Percentiles rank a stretch among this genome's conserved stretches.
phyloP scores from a whole-genome alignment of 1,284 basidiomycete genomes.

The Boletellus sp. region DNA sequence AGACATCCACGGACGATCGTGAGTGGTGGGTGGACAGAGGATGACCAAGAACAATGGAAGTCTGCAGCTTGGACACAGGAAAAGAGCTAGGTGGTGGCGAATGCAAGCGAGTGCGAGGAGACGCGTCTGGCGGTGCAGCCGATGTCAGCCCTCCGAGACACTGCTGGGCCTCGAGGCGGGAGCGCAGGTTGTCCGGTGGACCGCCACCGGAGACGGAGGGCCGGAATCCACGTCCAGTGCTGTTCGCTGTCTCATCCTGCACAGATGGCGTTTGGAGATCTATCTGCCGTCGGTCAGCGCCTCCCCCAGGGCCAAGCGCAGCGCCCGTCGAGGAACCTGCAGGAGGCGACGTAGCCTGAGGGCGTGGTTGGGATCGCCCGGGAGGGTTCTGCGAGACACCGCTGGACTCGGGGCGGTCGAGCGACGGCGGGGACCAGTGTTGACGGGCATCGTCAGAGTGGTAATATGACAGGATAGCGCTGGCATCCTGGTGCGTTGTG shows the following conservation, averaged over 20 bases:
- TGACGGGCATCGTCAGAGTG: slow-evolving; percentile 24
- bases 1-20: slow-evolving; percentile 47
- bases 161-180: slow-evolving; percentile 43
- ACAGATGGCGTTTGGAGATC: slow-evolving; percentile 27
- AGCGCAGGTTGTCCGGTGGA: slow-evolving; percentile 33
- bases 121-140: slow-evolving; percentile 64
- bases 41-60: slow-evolving; percentile 20
- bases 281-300: slow-evolving; percentile 60
- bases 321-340: slow-evolving; percentile 16
- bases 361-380: slow-evolving; percentile 15
- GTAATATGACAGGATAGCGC: slow-evolving; percentile 38
- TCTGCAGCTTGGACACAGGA: slow-evolving; percentile 29
- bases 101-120: slow-evolving; percentile 48
- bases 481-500: slow-evolving; percentile 24
- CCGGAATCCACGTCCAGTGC: slow-evolving; percentile 27
- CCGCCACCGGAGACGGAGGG: slow-evolving; percentile 27
- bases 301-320: slow-evolving; percentile 45
- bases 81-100: slow-evolving; percentile 50
- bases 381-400: slow-evolving; percentile 9
- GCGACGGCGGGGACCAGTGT: slow-evolving; percentile 20
- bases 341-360: slow-evolving; percentile 29
- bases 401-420: slow-evolving; percentile 35
- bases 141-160: slow-evolving; percentile 55
- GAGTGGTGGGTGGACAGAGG: slow-evolving; percentile 30
- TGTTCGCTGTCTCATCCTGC: slow-evolving; percentile 23